Conservation (phyloP, 2,329 filamentous ascomycete species). For the Cephalotrichum gorgonifer region DNA sequence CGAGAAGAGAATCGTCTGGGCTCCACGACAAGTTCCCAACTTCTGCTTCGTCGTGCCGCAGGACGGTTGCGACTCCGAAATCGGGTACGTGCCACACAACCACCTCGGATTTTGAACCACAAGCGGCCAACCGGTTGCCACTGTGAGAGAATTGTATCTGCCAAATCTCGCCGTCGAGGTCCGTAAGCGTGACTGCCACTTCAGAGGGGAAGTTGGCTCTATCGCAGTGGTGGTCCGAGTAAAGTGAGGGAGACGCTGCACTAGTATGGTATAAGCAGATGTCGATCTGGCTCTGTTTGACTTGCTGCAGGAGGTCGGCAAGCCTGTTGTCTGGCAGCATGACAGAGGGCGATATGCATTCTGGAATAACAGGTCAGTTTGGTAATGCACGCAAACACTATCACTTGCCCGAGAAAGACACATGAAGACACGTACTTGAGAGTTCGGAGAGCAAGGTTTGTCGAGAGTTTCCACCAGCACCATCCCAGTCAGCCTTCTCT, state of each 20-base stretch:
- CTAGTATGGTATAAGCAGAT: conserved; percentile 86
- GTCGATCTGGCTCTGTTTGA: conserved; percentile 75
- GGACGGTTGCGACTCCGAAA: conserved; percentile 52
- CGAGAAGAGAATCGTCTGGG: conserved; percentile 75
- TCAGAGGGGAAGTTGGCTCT: conserved; percentile 68
- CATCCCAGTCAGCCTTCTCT: conserved; percentile 73
- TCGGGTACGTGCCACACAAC: conserved; percentile 71
- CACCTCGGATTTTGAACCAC: conserved; percentile 64
- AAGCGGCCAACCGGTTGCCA: conserved; percentile 71
- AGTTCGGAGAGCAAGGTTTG: conserved; percentile 67
- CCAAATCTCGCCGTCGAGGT: conserved; percentile 73
- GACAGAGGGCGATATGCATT: conserved; percentile 85
- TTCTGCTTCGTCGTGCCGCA: conserved; percentile 57
- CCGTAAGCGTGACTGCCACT: conserved; percentile 56
- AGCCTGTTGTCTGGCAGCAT: conserved; percentile 94
- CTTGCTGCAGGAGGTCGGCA: conserved; percentile 67
- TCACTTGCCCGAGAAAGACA: conserved; percentile 6
- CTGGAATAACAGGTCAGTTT: conserved; percentile 27
- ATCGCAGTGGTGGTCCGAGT: conserved; percentile 80
- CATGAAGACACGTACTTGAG: conserved; percentile 54
- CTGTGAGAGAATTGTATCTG: conserved; percentile 84
- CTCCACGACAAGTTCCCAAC: conserved; percentile 84
- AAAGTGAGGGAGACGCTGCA: conserved; percentile 67
- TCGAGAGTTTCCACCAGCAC: conserved; percentile 64
- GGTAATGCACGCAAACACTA: neutral